Conservation (phyloP, 495 filamentous ascomycete species). For the Pseudoneurospora amorphoporcata region DNA sequence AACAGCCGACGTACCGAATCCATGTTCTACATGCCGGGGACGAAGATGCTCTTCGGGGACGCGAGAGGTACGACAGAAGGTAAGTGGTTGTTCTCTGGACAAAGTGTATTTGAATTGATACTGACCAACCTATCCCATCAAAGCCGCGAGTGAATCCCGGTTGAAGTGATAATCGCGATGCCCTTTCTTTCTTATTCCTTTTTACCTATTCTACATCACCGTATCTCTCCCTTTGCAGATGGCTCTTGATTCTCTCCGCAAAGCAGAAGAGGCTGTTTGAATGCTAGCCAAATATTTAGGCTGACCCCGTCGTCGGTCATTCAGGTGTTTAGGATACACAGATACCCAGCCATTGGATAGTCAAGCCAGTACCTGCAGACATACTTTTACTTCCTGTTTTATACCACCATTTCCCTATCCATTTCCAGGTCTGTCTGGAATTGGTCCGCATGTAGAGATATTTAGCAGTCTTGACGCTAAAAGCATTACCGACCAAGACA, state of each 20-base stretch:
- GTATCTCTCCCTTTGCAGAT: neutral
- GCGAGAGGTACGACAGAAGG: constrained; percentile 71
- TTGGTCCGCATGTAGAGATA: neutral
- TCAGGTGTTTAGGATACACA: neutral
- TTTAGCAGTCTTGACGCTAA: neutral
- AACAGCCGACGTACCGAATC: constrained; percentile 69
- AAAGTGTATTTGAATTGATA: neutral
- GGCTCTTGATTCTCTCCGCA: neutral
- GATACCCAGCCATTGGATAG: neutral
- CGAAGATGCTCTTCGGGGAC: constrained; percentile 79
- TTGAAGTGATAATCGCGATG: constrained; percentile 15
- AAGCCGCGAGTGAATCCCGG: constrained; percentile 38
- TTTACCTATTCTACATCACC: no score
- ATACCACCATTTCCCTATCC: neutral
- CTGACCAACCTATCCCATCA: constrained; percentile 28
- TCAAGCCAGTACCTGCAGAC: neutral
- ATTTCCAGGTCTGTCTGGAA: neutral
- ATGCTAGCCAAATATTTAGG: neutral
- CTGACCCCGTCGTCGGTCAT: neutral
- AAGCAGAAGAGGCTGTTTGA: neutral
- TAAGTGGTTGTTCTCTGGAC: constrained; percentile 17
- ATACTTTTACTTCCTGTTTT: neutral
- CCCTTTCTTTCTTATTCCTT: neutral
- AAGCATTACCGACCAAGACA: neutral
- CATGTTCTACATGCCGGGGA: constrained; percentile 78